A percentile compares a stretch with the other conserved stretches of the same genome.
These are phyloP conservation scores for Nemania sp. DNA, from an alignment of 2,329 filamentous ascomycete species.

Conservation along the genomic window DNA sequence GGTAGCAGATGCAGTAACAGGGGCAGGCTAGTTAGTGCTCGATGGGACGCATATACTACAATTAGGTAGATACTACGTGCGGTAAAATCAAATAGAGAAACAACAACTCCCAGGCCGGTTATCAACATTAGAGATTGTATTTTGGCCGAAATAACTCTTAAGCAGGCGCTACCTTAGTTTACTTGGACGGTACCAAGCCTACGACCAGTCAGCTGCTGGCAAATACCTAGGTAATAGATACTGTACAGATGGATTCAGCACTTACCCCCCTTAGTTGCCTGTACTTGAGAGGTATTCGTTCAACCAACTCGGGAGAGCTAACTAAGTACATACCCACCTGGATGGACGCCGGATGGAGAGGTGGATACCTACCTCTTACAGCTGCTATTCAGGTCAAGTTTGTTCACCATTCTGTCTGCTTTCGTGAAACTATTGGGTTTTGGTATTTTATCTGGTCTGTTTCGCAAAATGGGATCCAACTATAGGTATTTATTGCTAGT, in stretches of 20 bases:
- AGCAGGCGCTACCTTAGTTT: background rate
- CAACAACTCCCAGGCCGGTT: background rate
- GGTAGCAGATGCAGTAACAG: constrained; percentile 3
- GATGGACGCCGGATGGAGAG: too few relatives aligned
- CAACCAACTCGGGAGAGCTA: constrained; percentile 7
- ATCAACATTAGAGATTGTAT: constrained; percentile 16
- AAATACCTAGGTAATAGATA: too few relatives aligned
- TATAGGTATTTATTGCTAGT: constrained; percentile 17
- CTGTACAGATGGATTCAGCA: background rate
- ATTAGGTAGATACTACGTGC: constrained; percentile 7
- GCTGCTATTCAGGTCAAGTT: background rate
- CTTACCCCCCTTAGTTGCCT: background rate
- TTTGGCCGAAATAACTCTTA: constrained; percentile 6
- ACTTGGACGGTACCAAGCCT: background rate
- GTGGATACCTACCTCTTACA: background rate
- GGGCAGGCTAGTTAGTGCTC: constrained; percentile 3
- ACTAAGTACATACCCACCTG: background rate
- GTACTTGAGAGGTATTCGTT: background rate
- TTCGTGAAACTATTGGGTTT: constrained; percentile 7
- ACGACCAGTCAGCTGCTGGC: background rate
- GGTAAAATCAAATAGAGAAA: constrained; percentile 22
- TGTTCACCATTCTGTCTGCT: constrained; percentile 1
- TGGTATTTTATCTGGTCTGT: background rate
- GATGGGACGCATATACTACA: constrained; percentile 3
- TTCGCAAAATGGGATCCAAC: constrained; percentile 8